Conservation (phyloP, 1,139 yeast species). For the Scheffersomyces insectosa region DNA sequence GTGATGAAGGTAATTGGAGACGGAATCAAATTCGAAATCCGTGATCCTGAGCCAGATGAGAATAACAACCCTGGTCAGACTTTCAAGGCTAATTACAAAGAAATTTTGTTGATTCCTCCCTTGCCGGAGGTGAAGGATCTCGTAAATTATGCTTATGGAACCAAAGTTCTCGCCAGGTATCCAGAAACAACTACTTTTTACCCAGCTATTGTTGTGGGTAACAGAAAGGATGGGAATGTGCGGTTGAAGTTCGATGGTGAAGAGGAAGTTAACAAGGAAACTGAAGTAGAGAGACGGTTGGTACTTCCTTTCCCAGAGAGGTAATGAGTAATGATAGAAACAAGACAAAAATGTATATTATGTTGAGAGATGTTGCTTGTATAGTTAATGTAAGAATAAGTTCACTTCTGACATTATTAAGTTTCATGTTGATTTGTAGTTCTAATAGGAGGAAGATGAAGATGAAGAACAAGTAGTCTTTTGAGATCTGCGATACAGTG, state of each 20-base stretch:
- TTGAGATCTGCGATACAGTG: too few species aligned
- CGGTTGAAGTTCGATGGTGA: slow-evolving; percentile 91
- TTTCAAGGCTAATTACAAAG: slow-evolving; percentile 80
- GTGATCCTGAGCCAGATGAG: slow-evolving; percentile 98
- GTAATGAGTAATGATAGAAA: slow-evolving; percentile 7
- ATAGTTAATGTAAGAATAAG: too few species aligned
- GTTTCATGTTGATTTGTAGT: too few species aligned
- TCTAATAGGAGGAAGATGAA: too few species aligned
- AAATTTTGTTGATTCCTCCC: slow-evolving; percentile 73
- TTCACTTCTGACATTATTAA: too few species aligned
- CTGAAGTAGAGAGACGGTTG: slow-evolving; percentile 83
- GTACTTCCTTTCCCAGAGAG: slow-evolving; percentile 74
- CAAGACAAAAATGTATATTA: not conserved
- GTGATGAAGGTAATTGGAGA: slow-evolving; percentile 77
- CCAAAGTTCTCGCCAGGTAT: slow-evolving; percentile 86
- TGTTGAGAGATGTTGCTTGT: too few species aligned
- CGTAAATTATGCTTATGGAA: slow-evolving; percentile 67
- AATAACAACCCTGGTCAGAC: slow-evolving; percentile 86
- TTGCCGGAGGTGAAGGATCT: slow-evolving; percentile 40
- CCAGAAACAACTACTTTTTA: slow-evolving; percentile 98
- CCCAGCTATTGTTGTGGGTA: slow-evolving; percentile 87
- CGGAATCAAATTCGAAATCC: slow-evolving; percentile 77
- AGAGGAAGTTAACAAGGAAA: slow-evolving; percentile 93
- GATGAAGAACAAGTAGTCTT: too few species aligned
- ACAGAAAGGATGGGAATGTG: slow-evolving; percentile 74